Evolutionary conservation across 2,329 filamentous ascomycete genomes (phyloP).

Genomic region (Tolypocladium tropicale): DNA sequence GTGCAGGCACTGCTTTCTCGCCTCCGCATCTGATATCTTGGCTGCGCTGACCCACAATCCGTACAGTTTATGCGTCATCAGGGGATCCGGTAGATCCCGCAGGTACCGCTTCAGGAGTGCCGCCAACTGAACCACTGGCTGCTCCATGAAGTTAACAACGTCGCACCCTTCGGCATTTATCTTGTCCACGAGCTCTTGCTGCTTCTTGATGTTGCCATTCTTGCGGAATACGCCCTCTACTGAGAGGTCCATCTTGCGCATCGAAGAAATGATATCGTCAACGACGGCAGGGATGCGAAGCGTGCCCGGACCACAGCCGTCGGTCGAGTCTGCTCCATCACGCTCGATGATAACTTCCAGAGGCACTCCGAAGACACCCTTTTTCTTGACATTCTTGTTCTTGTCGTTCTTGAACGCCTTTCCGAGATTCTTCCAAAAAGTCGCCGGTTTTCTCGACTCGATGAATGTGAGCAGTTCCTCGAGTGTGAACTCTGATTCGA

Average conservation of each 20-base stretch:
- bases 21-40: constrained; percentile 74
- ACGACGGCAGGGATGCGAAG: constrained; percentile 86
- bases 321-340: constrained; percentile 93
- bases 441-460: constrained; percentile 77
- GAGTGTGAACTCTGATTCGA: constrained; percentile 84
- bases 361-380: constrained; percentile 85
- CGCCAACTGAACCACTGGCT: constrained; percentile 87
- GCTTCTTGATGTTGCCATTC: constrained; percentile 94
- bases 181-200: constrained; percentile 74
- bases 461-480: constrained; percentile 90
- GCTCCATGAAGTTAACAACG: constrained; percentile 73
- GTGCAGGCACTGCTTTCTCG: constrained; percentile 76
- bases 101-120: constrained; percentile 93
- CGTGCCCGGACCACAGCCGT: constrained; percentile 86
- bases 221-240: constrained; percentile 98
- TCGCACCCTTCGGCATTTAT: constrained; percentile 83
- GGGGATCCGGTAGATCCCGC: constrained; percentile 83
- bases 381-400: constrained; percentile 71
- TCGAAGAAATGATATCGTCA: constrained; percentile 88
- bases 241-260: constrained; percentile 98
- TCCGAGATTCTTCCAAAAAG: constrained; percentile 96
- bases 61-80: constrained; percentile 93
- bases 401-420: constrained; percentile 90
- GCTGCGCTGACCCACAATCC: constrained; percentile 82
- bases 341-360: constrained; percentile 84